These are phyloP conservation scores for Phytophthora meadii DNA, from an alignment of 352 stramenopile species.

Conservation along the genomic window DNA sequence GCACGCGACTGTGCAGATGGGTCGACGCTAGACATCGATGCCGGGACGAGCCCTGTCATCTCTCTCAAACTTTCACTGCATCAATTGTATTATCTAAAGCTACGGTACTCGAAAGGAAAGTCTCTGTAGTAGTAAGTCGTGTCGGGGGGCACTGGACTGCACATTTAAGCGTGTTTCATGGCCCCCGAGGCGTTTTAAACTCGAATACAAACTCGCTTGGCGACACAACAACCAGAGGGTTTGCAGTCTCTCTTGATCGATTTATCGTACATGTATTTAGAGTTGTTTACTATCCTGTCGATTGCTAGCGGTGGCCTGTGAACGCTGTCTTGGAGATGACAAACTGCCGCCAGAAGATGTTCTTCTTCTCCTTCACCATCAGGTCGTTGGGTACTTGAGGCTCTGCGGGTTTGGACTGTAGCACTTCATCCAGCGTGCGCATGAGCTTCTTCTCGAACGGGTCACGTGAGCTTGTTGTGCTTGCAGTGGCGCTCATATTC, in stretches of 20 bases:
- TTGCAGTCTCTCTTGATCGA: too few relatives aligned
- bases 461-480: background rate
- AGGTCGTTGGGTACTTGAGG: background rate
- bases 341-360: slow-evolving; percentile 16
- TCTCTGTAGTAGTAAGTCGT: background rate
- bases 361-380: slow-evolving; percentile 10
- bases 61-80: background rate
- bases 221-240: too few relatives aligned
- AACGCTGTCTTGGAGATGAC: slow-evolving; percentile 12
- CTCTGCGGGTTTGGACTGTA: background rate
- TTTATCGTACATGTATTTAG: slow-evolving; percentile 13
- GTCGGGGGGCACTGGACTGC: background rate
- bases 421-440: slow-evolving; percentile 1
- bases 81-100: background rate
- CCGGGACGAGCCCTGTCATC: too few relatives aligned
- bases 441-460: slow-evolving; percentile 6
- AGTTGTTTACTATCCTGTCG: background rate
- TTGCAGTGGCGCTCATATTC: background rate
- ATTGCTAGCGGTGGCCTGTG: slow-evolving; percentile 9
- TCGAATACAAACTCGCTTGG: too few relatives aligned
- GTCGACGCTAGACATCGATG: slow-evolving; percentile 10
- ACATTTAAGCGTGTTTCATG: background rate
- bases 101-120: slow-evolving; percentile 4
- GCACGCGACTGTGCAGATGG: slow-evolving; percentile 23
- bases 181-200: background rate